phyloP scores from a whole-genome alignment of 345 rosid species.

The Camelina hispida region DNA sequence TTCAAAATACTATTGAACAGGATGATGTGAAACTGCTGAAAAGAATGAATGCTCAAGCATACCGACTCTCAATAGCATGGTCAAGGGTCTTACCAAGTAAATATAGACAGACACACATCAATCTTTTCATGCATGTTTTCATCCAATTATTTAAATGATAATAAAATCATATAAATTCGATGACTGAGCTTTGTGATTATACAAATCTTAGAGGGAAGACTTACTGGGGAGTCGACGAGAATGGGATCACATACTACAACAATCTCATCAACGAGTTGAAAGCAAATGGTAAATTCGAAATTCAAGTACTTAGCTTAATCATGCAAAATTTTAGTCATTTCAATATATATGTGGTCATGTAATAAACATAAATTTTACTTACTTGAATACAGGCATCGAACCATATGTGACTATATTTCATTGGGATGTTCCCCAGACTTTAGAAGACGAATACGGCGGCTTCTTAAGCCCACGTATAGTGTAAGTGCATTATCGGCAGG shows the following conservation, averaged over 20 bases:
- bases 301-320: background rate
- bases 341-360: background rate
- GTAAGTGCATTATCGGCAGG: constrained; percentile 11
- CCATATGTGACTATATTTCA: constrained; percentile 48
- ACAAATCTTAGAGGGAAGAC: constrained; percentile 45
- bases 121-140: background rate
- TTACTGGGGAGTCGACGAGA: constrained; percentile 51
- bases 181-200: background rate
- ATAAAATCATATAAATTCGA: background rate
- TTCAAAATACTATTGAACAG: constrained; percentile 43
- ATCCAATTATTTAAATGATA: background rate
- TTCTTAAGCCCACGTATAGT: constrained; percentile 44
- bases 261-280: constrained; percentile 48
- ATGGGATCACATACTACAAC: constrained; percentile 54
- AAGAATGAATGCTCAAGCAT: constrained; percentile 18
- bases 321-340: background rate
- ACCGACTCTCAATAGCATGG: constrained; percentile 45
- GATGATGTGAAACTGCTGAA: constrained; percentile 20
- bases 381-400: constrained; percentile 36
- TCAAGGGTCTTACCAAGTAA: constrained; percentile 51
- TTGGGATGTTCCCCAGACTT: constrained; percentile 44
- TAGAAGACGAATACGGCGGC: constrained; percentile 40
- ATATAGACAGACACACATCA: background rate
- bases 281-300: constrained; percentile 17
- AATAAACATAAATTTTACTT: background rate